A percentile compares a stretch with the other conserved stretches of the same genome.
Conservation (phyloP, 116 monocot species). For the Cymodocea nodosa region DNA sequence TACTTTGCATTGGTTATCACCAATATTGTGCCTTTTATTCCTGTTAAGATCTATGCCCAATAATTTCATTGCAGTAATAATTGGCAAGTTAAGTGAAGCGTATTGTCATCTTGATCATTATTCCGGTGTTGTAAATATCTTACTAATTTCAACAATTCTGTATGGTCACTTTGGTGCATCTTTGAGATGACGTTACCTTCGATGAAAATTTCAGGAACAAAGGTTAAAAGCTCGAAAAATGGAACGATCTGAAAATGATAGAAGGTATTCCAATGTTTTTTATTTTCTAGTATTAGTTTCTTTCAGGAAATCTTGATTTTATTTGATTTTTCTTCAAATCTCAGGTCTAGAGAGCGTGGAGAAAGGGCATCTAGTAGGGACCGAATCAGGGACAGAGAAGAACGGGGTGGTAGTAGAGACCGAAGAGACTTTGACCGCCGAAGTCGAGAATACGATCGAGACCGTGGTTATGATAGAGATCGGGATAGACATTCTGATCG, state of each 20-base stretch:
- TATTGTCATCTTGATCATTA: too few species aligned
- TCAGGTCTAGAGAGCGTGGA: slow-evolving; percentile 47
- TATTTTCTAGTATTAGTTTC: not conserved
- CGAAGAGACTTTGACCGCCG: slow-evolving; percentile 19
- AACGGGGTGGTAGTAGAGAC: slow-evolving; percentile 35
- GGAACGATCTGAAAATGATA: slow-evolving; percentile 37
- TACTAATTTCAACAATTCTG: too few species aligned
- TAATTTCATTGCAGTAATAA: too few species aligned
- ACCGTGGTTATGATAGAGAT: slow-evolving; percentile 45
- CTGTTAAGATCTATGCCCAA: too few species aligned
- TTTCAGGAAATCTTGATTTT: not conserved
- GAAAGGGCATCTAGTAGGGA: slow-evolving; percentile 29
- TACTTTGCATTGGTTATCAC: too few species aligned
- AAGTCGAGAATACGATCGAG: slow-evolving; percentile 36
- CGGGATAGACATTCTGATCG: slow-evolving; percentile 36
- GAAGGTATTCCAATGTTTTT: slow-evolving; percentile 18
- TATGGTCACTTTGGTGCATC: too few species aligned
- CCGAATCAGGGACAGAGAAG: slow-evolving; percentile 36
- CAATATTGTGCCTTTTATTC: too few species aligned
- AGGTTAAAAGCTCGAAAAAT: slow-evolving; percentile 39
- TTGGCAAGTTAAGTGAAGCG: too few species aligned
- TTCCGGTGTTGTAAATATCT: too few species aligned
- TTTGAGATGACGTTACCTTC: not conserved
- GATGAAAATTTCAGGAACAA: slow-evolving; percentile 41
- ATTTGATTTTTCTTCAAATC: not conserved